Conservation (phyloP, 2,329 filamentous ascomycete genomes). For the Ramichloridium luteum region DNA sequence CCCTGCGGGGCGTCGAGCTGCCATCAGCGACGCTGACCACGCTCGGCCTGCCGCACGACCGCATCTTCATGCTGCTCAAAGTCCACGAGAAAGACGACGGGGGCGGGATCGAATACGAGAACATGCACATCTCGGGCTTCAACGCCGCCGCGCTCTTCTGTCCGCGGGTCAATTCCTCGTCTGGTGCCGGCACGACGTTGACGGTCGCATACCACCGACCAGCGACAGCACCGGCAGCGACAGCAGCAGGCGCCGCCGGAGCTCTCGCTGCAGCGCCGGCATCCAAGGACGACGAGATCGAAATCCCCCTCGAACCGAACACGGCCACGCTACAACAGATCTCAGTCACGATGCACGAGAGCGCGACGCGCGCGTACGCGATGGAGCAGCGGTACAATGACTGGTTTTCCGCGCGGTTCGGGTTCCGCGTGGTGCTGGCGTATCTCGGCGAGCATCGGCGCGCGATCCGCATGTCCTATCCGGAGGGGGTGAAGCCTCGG, state of each 20-base stretch:
- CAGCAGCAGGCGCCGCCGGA: too few relatives aligned
- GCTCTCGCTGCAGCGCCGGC: too few relatives aligned
- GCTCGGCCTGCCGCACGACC: conserved; percentile 35
- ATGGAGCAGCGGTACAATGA: conserved; percentile 31
- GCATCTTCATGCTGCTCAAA: conserved; percentile 32
- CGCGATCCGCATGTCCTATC: conserved; percentile 28
- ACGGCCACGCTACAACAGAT: conserved; percentile 24
- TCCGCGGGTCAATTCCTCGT: conserved; percentile 25
- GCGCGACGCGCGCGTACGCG: conserved; percentile 30
- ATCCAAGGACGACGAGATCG: conserved; percentile 13
- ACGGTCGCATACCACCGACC: conserved; percentile 30
- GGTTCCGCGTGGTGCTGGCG: conserved; percentile 30
- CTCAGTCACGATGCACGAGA: conserved; percentile 33
- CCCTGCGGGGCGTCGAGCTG: conserved; percentile 29
- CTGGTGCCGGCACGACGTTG: conserved; percentile 22
- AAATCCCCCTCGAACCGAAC: conserved; percentile 31
- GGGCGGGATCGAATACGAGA: conserved; percentile 21
- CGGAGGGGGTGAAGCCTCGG: too few relatives aligned
- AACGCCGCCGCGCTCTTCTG: conserved; percentile 32
- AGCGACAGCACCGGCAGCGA: too few relatives aligned
- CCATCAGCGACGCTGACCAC: conserved; percentile 29
- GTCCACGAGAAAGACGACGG: conserved; percentile 22
- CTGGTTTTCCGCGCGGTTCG: conserved; percentile 35
- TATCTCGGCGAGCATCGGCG: conserved; percentile 33
- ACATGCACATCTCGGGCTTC: conserved; percentile 31